These are phyloP conservation scores for Paraglomus occultum DNA, from an alignment of 192 early-diverging fungal species.

Conservation along the genomic window DNA sequence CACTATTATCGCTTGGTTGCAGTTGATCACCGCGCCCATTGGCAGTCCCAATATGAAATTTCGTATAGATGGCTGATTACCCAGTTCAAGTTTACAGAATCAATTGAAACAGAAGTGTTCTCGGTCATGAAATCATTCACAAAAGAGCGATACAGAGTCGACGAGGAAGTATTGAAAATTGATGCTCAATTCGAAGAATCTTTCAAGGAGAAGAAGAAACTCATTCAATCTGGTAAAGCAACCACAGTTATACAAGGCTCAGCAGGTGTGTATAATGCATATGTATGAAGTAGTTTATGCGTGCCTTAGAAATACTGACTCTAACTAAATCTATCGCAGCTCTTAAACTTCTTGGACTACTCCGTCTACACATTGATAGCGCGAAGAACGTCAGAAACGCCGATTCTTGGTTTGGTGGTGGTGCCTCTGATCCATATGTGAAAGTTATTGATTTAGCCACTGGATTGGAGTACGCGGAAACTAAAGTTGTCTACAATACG, in stretches of 20 bases:
- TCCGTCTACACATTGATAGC: conserved; percentile 68
- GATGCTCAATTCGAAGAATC: background rate
- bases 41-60: conserved; percentile 1
- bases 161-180: conserved; percentile 6
- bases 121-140: conserved; percentile 3
- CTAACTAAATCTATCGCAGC: no score
- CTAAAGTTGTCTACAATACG: conserved; percentile 78
- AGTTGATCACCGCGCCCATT: conserved; percentile 4
- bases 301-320: no score
- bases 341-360: conserved; percentile 66
- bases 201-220: no score
- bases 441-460: conserved; percentile 56
- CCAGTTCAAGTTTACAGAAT: conserved; percentile 19
- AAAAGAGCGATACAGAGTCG: conserved; percentile 9
- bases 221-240: no score
- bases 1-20: conserved; percentile 18
- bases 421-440: conserved; percentile 90
- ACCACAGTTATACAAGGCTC: no score
- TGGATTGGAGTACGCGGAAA: conserved; percentile 63
- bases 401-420: conserved; percentile 52
- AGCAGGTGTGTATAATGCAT: no score
- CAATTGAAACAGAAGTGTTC: conserved; percentile 16
- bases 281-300: no score
- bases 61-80: conserved; percentile 20
- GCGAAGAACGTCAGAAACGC: conserved; percentile 76